Conservation (phyloP, 441 rosid genomes). For the Monsonia emarginata region DNA sequence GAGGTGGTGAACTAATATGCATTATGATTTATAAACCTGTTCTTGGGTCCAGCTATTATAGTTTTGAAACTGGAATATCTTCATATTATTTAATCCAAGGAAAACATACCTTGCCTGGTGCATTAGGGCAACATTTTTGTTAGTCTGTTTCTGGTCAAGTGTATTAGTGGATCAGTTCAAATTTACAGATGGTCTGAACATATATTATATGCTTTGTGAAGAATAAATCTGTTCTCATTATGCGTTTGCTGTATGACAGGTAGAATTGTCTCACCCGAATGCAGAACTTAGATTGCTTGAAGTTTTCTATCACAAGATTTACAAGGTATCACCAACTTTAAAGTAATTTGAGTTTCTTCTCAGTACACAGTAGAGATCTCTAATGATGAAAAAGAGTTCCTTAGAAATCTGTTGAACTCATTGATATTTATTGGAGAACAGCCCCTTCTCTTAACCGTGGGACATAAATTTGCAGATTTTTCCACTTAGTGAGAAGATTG, state of each 20-base stretch:
- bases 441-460: not conserved
- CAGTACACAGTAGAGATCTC: not conserved
- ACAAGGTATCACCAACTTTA: conserved; percentile 36
- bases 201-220: not conserved
- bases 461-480: conserved; percentile 43
- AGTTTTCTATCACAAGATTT: conserved; percentile 62
- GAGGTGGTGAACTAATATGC: no score
- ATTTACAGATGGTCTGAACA: not conserved
- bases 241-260: conserved; percentile 29
- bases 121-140: not conserved
- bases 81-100: not conserved
- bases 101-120: not conserved
- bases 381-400: not conserved
- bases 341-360: not conserved
- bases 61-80: not conserved
- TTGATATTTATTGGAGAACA: not conserved
- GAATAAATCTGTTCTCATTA: not conserved
- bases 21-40: no score
- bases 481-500: conserved; percentile 55
- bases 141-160: not conserved
- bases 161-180: conserved; percentile 1
- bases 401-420: not conserved
- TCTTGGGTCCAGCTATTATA: no score
- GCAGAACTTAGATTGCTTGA: conserved; percentile 61
- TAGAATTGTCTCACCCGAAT: conserved; percentile 56